Conservation (phyloP, 257 asterid genomes). For the Craterostigma plantagineum region DNA sequence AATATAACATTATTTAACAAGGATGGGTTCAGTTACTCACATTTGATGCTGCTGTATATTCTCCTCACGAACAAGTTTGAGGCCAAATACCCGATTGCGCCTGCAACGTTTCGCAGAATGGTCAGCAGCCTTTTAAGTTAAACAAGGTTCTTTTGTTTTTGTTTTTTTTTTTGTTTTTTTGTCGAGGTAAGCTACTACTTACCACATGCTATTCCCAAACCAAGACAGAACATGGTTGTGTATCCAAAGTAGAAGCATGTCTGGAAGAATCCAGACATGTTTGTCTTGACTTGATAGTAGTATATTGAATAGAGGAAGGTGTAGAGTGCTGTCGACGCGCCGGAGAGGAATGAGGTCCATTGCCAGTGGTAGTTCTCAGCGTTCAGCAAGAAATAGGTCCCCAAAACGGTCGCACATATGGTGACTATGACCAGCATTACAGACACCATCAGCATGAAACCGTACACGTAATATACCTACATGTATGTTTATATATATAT, state of each 20-base stretch:
- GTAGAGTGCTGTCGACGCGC: constrained; percentile 65
- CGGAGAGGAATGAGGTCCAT: constrained; percentile 74
- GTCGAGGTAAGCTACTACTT: constrained; percentile 12
- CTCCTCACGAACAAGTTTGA: constrained; percentile 87
- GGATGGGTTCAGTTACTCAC: too few relatives aligned
- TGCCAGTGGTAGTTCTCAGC: constrained; percentile 87
- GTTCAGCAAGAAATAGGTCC: constrained; percentile 73
- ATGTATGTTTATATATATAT: constrained; percentile 9
- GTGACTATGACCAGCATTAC: constrained; percentile 68
- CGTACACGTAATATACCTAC: constrained; percentile 76
- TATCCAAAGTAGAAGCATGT: constrained; percentile 83
- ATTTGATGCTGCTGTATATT: constrained; percentile 87
- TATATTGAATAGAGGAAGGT: constrained; percentile 56
- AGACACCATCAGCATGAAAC: constrained; percentile 73
- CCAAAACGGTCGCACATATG: constrained; percentile 64
- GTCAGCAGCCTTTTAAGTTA: too few relatives aligned
- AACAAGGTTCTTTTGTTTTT: too few relatives aligned
- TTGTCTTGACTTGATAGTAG: constrained; percentile 58
- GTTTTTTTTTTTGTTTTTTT: too few relatives aligned
- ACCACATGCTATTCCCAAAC: constrained; percentile 72
- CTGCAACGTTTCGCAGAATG: constrained; percentile 19
- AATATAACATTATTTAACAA: too few relatives aligned
- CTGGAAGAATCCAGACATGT: constrained; percentile 80
- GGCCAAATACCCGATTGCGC: constrained; percentile 88
- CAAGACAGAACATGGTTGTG: constrained; percentile 71